These are phyloP conservation scores for Populus hybrid DNA, from an alignment of 441 rosid species.

Conservation along the genomic window DNA sequence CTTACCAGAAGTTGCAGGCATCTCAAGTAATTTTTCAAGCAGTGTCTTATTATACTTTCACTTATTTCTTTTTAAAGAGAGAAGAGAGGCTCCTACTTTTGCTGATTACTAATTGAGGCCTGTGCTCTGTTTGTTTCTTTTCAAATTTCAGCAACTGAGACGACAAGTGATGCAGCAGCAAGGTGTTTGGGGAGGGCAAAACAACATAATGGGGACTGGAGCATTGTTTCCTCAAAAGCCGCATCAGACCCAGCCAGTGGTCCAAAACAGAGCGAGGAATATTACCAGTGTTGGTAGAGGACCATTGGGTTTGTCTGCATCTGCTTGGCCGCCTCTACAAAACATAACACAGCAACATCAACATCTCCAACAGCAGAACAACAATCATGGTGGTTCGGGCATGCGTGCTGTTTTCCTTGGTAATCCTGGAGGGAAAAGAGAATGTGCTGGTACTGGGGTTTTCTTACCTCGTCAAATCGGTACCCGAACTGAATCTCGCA, in stretches of 20 bases:
- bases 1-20: conserved; percentile 56
- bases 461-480: conserved; percentile 64
- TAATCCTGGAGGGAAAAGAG: conserved; percentile 38
- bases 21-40: conserved; percentile 36
- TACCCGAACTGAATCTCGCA: conserved; percentile 33
- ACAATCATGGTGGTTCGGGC: conserved; percentile 33
- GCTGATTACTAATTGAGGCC: neutral
- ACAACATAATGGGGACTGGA: too few species aligned
- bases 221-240: too few species aligned
- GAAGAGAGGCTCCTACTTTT: neutral
- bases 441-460: conserved; percentile 82
- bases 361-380: conserved; percentile 16
- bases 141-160: conserved; percentile 49
- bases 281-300: neutral
- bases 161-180: conserved; percentile 38
- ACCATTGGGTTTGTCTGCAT: conserved; percentile 37
- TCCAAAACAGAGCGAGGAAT: conserved; percentile 16
- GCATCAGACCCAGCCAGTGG: too few species aligned
- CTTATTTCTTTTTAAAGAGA: neutral
- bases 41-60: neutral
- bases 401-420: conserved; percentile 67
- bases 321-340: conserved; percentile 60
- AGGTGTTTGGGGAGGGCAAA: neutral
- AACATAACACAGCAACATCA: neutral
- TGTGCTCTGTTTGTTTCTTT: neutral